Conservation (phyloP, 2,329 filamentous ascomycete genomes). For the Dryadomyces sulphureus region DNA sequence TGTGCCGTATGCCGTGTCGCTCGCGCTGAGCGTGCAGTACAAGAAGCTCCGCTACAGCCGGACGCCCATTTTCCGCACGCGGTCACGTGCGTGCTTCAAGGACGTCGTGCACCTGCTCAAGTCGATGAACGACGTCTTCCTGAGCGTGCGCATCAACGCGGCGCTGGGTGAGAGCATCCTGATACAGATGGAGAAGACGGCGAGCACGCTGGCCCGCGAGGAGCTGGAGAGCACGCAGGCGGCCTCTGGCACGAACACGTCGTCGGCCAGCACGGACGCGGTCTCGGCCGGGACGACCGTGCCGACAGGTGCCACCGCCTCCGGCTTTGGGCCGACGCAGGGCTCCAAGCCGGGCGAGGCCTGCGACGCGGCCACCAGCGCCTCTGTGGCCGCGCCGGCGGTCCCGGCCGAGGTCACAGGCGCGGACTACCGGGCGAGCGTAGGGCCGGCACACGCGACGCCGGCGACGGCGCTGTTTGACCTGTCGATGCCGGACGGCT, state of each 20-base stretch:
- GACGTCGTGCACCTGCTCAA: conserved; percentile 38
- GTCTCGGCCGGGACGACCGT: no score
- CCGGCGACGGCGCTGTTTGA: conserved; percentile 8
- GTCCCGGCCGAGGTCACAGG: background rate
- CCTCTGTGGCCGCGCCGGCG: background rate
- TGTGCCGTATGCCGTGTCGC: conserved; percentile 45
- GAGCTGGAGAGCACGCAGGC: conserved; percentile 4
- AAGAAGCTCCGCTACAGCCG: conserved; percentile 48
- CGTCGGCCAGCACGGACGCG: no score
- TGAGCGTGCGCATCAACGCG: conserved; percentile 39
- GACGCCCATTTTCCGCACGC: conserved; percentile 40
- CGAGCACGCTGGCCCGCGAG: conserved; percentile 22
- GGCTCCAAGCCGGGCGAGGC: background rate
- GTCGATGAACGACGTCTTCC: conserved; percentile 40
- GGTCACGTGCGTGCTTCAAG: conserved; percentile 39
- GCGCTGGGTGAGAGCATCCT: conserved; percentile 39
- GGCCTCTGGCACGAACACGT: background rate
- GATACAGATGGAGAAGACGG: conserved; percentile 40
- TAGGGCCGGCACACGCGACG: background rate
- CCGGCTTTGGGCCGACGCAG: background rate
- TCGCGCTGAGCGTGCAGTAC: conserved; percentile 47
- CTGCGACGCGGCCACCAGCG: background rate
- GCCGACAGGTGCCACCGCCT: no score
- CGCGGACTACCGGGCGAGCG: background rate
- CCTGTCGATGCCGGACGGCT: conserved; percentile 14